These are phyloP conservation scores for Mortierella antarctica DNA, from an alignment of 192 early-diverging fungal genomes.

Conservation along the genomic window DNA sequence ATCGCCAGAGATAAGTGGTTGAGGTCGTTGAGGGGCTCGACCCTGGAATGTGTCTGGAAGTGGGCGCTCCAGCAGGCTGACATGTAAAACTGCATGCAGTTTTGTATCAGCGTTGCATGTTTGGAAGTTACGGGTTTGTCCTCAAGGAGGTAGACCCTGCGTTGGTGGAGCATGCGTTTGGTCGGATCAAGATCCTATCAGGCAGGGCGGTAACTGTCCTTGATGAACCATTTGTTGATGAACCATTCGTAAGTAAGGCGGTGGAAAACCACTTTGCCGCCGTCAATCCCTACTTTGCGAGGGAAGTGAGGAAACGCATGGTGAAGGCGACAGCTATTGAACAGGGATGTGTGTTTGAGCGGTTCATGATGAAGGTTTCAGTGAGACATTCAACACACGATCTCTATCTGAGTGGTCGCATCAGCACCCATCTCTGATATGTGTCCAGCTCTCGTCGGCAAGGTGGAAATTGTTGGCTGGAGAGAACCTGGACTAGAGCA, in stretches of 20 bases:
- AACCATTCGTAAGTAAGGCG: constrained; percentile 15
- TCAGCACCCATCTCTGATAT: constrained; percentile 24
- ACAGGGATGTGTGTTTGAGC: constrained; percentile 16
- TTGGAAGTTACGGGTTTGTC: constrained; percentile 24
- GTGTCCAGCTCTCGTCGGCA: constrained; percentile 29
- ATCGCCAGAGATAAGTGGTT: too few relatives aligned
- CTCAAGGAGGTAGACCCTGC: constrained; percentile 28
- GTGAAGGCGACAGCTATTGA: not conserved
- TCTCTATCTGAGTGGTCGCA: constrained; percentile 26
- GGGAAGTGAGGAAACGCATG: constrained; percentile 9
- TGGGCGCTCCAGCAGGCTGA: too few relatives aligned
- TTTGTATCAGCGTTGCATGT: constrained; percentile 39
- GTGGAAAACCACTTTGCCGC: constrained; percentile 13
- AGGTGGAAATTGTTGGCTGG: constrained; percentile 30
- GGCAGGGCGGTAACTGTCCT: too few relatives aligned
- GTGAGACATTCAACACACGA: constrained; percentile 22
- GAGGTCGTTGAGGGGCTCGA: too few relatives aligned
- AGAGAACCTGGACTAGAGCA: constrained; percentile 29
- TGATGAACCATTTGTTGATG: too few relatives aligned
- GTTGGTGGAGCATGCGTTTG: constrained; percentile 31
- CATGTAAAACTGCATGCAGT: too few relatives aligned
- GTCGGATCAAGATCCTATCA: constrained; percentile 23
- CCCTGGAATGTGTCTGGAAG: too few relatives aligned
- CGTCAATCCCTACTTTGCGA: constrained; percentile 9
- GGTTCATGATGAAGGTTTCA: constrained; percentile 21